Conservation (phyloP, 805 yeast species). For the Wilhelminamyces savonicus region DNA sequence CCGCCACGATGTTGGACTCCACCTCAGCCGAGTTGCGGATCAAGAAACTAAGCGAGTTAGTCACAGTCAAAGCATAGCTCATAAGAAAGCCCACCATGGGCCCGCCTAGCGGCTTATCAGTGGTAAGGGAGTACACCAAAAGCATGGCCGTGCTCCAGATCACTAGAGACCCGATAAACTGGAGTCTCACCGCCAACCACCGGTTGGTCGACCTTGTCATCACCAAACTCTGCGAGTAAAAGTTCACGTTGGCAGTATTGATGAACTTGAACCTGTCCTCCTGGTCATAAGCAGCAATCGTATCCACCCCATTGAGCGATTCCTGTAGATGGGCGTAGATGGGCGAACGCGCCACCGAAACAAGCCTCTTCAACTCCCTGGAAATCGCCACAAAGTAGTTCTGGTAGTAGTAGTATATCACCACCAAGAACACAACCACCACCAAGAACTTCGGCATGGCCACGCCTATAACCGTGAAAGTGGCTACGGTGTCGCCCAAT, state of each 20-base stretch:
- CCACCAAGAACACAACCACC: conserved; percentile 40
- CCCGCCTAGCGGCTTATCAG: conserved; percentile 40
- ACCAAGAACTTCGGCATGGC: conserved; percentile 50
- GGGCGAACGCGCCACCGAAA: conserved; percentile 66
- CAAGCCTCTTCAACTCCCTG: conserved; percentile 73
- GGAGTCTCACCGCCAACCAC: conserved; percentile 61
- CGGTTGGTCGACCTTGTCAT: conserved; percentile 49
- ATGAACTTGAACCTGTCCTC: conserved; percentile 51
- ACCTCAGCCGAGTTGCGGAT: conserved; percentile 59
- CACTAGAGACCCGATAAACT: conserved; percentile 52
- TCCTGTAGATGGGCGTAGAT: conserved; percentile 81
- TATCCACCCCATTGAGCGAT: conserved; percentile 68
- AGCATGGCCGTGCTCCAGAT: conserved; percentile 46
- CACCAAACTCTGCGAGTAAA: conserved; percentile 41
- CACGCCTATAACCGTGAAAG: conserved; percentile 45
- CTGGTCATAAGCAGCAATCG: conserved; percentile 75
- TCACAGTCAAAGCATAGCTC: conserved; percentile 57
- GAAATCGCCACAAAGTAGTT: conserved; percentile 61
- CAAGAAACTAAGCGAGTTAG: conserved; percentile 46
- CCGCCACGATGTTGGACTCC: conserved; percentile 59
- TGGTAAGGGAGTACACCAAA: conserved; percentile 33
- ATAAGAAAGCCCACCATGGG: conserved; percentile 61
- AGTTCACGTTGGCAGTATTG: conserved; percentile 46
- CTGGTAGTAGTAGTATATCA: conserved; percentile 66
- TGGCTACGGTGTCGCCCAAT: conserved; percentile 39